These are phyloP conservation scores for Ophiorrhiza pumila DNA, from an alignment of 257 asterid species.

Conservation along the genomic window DNA sequence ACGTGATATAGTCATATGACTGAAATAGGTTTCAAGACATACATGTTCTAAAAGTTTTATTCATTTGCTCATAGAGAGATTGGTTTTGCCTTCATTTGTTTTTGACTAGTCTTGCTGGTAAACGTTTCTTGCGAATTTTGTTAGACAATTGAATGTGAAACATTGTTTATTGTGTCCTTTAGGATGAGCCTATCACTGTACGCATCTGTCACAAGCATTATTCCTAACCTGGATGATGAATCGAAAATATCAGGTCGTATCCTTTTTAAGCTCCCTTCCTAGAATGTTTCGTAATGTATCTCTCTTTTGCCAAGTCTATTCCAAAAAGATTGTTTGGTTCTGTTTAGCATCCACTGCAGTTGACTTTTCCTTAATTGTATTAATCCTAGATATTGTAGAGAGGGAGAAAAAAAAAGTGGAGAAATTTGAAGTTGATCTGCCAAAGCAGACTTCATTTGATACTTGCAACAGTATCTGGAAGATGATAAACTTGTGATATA, in stretches of 20 bases:
- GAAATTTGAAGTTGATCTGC: constrained; percentile 48
- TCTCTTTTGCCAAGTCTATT: neutral
- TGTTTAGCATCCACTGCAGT: neutral
- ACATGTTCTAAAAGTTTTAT: no score
- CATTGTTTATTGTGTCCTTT: constrained; percentile 21
- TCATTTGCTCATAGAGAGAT: neutral
- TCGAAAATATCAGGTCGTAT: constrained; percentile 81
- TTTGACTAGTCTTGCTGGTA: neutral
- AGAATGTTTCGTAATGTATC: constrained; percentile 2
- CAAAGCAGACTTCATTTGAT: constrained; percentile 35
- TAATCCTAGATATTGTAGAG: constrained; percentile 56
- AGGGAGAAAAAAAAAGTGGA: constrained; percentile 48
- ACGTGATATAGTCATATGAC: neutral
- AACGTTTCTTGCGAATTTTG: neutral
- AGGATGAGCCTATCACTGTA: constrained; percentile 84
- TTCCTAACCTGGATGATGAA: constrained; percentile 63
- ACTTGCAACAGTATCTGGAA: constrained; percentile 59
- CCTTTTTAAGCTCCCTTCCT: constrained; percentile 36
- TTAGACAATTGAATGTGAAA: neutral
- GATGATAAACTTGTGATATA: constrained; percentile 37
- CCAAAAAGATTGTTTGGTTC: constrained; percentile 2
- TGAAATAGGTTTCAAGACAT: no score
- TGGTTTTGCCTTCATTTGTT: neutral
- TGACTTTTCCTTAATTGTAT: constrained; percentile 32
- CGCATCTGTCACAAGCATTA: constrained; percentile 76